These are phyloP conservation scores for Saccharum spontaneum DNA, from an alignment of 176 grass and related monocot species.

Conservation along the genomic window DNA sequence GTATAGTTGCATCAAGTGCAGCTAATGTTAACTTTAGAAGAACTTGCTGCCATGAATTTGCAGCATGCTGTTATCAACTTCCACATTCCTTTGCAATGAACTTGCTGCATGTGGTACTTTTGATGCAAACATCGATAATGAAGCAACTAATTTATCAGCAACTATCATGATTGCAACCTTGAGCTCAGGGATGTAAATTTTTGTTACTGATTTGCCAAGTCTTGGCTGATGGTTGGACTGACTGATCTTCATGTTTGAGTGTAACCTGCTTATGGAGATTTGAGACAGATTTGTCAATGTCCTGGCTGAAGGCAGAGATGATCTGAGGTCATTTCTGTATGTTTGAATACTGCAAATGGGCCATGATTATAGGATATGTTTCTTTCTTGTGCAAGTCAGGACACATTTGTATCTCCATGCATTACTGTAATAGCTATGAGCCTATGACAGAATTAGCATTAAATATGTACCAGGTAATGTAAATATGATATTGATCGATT, in stretches of 20 bases:
- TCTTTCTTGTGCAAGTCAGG: not conserved
- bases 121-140: not conserved
- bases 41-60: not conserved
- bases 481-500: constrained; percentile 2
- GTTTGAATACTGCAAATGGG: not conserved
- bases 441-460: not conserved
- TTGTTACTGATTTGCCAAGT: constrained; percentile 23
- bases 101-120: not conserved
- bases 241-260: not conserved
- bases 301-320: not conserved
- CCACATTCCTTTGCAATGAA: constrained; percentile 2
- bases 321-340: not conserved
- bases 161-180: not conserved
- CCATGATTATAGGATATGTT: not conserved
- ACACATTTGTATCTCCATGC: not conserved
- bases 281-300: not conserved
- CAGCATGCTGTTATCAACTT: constrained; percentile 2
- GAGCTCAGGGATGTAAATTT: not conserved
- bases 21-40: constrained; percentile 5
- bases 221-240: not conserved
- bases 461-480: not conserved
- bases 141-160: not conserved
- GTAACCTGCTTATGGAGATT: not conserved
- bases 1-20: not conserved
- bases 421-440: not conserved